phyloP scores from a whole-genome alignment of 148 eudicot genomes.

The Rhododendron kiyosumense region DNA sequence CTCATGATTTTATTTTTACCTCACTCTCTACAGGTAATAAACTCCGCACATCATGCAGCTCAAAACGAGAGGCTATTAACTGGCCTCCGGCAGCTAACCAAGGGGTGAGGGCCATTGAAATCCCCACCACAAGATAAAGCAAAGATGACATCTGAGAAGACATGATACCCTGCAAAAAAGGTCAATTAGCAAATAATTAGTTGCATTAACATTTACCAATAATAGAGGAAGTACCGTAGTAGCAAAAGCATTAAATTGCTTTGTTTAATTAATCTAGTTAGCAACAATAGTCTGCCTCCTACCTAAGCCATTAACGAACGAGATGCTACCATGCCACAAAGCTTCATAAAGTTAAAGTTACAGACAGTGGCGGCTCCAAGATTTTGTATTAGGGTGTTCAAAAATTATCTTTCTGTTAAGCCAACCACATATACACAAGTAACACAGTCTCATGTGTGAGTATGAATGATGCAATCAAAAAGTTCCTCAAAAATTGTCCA shows the following conservation, averaged over 20 bases:
- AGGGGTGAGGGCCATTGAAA: slow-evolving; percentile 95
- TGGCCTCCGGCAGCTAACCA: slow-evolving; percentile 98
- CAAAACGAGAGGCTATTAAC: slow-evolving; percentile 92
- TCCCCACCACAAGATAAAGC: slow-evolving; percentile 84
- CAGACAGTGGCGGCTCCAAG: no score
- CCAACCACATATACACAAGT: no score
- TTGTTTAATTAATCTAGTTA: not conserved
- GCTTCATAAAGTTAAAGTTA: not conserved
- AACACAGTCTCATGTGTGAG: no score
- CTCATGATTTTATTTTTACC: slow-evolving; percentile 45
- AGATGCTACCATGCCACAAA: not conserved
- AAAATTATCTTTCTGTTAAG: no score
- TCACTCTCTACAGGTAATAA: slow-evolving; percentile 89
- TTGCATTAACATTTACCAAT: not conserved
- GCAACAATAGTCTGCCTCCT: not conserved
- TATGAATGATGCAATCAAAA: no score
- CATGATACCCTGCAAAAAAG: slow-evolving; percentile 79
- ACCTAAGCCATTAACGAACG: not conserved
- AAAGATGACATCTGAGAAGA: slow-evolving; percentile 78
- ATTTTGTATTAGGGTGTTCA: no score
- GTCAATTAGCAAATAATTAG: slow-evolving; percentile 13
- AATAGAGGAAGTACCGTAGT: not conserved
- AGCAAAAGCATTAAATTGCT: not conserved
- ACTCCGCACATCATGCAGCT: slow-evolving; percentile 86
- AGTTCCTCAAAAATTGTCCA: no score